Base-by-base conservation (phyloP, 345 rosid genomes). In the Salix dunnii region DNA sequence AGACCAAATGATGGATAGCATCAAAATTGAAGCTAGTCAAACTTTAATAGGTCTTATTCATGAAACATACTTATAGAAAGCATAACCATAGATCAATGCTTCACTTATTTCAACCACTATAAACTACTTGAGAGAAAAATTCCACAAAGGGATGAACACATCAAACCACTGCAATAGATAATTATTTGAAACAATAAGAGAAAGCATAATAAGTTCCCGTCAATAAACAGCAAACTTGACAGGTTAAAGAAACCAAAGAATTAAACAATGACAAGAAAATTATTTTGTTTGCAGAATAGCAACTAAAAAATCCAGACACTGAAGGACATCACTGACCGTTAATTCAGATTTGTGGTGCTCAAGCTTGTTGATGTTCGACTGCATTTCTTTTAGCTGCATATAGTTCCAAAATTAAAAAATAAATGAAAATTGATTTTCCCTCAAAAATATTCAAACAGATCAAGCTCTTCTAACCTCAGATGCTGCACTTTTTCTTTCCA, bases 351-450 rank as follows among this genome's bases (percentile, higher is more conserved):
- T 93, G 64, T 75, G 85, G 46, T 75, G 81, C 9, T 84, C 86
- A 77, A 92, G 95, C 71, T 46, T 64, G 76, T 74, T 77, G 79
- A 93, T 80, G 77, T 90, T 90, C 73, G 75, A 66, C 77, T 74
- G 80, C 76, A 86, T 83, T 63, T 90, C 91, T 82, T 86, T 90
- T 71, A 96, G 80, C 99, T 93, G 94, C 79, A 80, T 31, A 73
- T 72, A 67, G 40, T 79, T 79, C 74, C 72, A 55, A 74, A 81
- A 48, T 70, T 21, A 4, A 38, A 67, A 36, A 38, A 11, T 61
- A 67, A 25, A 11, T 67, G 55, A 74, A 75, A 61, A 38, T 49
- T 10, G 49, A 73, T 2, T 35, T 6, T 40, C 4, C 17, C n/a
- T 25, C n/a, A 62, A 67, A 27, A 43, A 67, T 6, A n/a, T 61